Evolutionary conservation across 352 stramenopile genomes (phyloP).

Genomic region (Lagenidium giganteum): DNA sequence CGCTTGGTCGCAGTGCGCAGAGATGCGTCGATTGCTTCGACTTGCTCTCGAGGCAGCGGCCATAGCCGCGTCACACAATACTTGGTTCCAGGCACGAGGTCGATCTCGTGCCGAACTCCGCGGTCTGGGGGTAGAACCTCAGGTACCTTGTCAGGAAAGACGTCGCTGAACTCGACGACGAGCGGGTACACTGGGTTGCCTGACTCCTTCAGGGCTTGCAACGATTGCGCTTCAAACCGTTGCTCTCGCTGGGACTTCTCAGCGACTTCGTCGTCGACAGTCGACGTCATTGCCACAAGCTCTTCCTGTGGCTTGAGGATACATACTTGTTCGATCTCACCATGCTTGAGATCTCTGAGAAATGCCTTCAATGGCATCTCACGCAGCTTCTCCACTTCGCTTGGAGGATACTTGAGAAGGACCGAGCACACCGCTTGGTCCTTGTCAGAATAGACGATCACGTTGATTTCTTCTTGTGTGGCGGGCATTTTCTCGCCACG

Average conservation of each 20-base stretch:
- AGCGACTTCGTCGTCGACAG: too few species aligned
- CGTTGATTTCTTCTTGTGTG: too few species aligned
- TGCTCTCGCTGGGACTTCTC: conserved; percentile 9
- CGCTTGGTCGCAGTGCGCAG: conserved; percentile 1
- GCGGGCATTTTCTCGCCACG: too few species aligned
- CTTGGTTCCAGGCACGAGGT: not conserved
- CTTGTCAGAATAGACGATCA: too few species aligned
- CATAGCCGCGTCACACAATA: conserved; percentile 2
- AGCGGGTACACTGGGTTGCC: conserved; percentile 8
- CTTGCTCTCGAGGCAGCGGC: not conserved
- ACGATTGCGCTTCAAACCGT: conserved; percentile 7
- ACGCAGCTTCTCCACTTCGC: too few species aligned
- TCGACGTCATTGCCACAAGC: too few species aligned
- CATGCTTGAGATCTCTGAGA: too few species aligned
- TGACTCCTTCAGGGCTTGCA: not conserved
- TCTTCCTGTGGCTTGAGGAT: too few species aligned
- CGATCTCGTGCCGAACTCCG: conserved; percentile 2
- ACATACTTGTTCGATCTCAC: too few species aligned
- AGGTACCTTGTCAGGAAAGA: conserved; percentile 17
- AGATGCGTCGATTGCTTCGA: conserved; percentile 9
- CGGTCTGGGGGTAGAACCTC: conserved; percentile 7
- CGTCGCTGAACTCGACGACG: conserved; percentile 9
- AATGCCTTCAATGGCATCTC: too few species aligned
- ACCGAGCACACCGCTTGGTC: too few species aligned
- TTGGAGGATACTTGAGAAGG: too few species aligned